Evolutionary conservation across 2,329 filamentous ascomycete species (phyloP).

Genomic region (Geosmithia morbida): DNA sequence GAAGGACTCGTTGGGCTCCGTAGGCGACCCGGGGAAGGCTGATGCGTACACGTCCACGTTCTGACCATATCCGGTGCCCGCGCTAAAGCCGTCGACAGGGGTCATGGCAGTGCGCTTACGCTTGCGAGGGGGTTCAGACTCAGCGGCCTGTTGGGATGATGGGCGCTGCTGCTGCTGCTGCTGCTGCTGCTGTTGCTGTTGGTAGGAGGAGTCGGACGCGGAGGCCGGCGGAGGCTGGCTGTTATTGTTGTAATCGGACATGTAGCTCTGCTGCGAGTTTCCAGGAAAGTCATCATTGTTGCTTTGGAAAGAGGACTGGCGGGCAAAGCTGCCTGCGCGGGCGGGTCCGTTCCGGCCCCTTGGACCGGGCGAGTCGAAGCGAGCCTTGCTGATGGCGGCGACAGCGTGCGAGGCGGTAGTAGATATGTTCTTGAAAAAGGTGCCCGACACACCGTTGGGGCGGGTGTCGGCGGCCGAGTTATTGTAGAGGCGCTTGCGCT

Average conservation of each 20-base stretch:
- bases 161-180: conserved; percentile 8
- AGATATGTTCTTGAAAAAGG: conserved; percentile 96
- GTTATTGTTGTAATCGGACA: conserved; percentile 53
- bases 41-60: conserved; percentile 28
- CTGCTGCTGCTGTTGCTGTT: conserved; percentile 32
- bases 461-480: conserved; percentile 53
- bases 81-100: conserved; percentile 40
- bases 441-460: conserved; percentile 55
- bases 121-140: conserved; percentile 67
- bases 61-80: conserved; percentile 25
- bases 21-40: conserved; percentile 56
- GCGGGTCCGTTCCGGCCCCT: conserved; percentile 49
- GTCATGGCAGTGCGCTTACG: conserved; percentile 47
- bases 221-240: background rate
- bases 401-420: conserved; percentile 85
- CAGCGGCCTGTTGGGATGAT: conserved; percentile 16
- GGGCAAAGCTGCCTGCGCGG: conserved; percentile 54
- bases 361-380: conserved; percentile 76
- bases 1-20: conserved; percentile 70
- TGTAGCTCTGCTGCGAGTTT: conserved; percentile 74
- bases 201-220: conserved; percentile 55
- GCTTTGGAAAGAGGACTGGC: conserved; percentile 52
- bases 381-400: conserved; percentile 90
- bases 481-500: conserved; percentile 85
- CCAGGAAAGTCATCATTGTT: conserved; percentile 53